phyloP scores from a whole-genome alignment of 164 flowering plant genomes.

The Magnolia officinalis region DNA sequence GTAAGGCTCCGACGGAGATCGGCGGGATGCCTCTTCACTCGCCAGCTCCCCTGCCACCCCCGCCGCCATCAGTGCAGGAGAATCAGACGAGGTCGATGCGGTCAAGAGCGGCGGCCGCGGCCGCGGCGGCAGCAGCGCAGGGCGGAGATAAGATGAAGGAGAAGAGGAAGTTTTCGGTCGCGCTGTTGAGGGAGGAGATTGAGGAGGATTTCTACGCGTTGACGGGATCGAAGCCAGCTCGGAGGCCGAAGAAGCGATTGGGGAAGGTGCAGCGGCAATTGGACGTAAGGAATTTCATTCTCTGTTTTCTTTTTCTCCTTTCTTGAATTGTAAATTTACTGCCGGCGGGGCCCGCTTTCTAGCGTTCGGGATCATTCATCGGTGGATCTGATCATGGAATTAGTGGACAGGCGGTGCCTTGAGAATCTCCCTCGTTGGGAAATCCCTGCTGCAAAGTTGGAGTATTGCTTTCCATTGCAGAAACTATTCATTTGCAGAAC shows the following conservation, averaged over 20 bases:
- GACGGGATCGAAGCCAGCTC: conserved; percentile 51
- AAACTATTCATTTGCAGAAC: not conserved
- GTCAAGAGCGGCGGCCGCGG: conserved; percentile 5
- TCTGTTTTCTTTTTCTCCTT: not conserved
- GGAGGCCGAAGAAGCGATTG: conserved; percentile 71
- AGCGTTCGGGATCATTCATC: not conserved
- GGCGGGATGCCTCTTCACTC: conserved; percentile 11
- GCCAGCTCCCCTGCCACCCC: conserved; percentile 10
- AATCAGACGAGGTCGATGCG: conserved; percentile 21
- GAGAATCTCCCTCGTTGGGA: not conserved
- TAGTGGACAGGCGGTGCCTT: not conserved
- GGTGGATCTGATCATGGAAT: not conserved
- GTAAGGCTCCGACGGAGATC: conserved; percentile 33
- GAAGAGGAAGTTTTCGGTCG: conserved; percentile 39
- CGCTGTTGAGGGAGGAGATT: conserved; percentile 56
- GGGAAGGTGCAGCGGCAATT: conserved; percentile 47
- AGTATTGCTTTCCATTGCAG: not conserved
- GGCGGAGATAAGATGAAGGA: conserved; percentile 19
- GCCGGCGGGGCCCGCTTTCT: not conserved
- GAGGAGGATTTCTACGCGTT: conserved; percentile 65
- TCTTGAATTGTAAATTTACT: not conserved
- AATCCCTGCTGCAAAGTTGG: not conserved
- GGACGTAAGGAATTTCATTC: conserved; percentile 46
- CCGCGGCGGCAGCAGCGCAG: conserved; percentile 4
- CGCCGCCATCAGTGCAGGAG: not conserved